Conservation (phyloP, 495 filamentous ascomycete species). For the Apodospora peruviana region DNA sequence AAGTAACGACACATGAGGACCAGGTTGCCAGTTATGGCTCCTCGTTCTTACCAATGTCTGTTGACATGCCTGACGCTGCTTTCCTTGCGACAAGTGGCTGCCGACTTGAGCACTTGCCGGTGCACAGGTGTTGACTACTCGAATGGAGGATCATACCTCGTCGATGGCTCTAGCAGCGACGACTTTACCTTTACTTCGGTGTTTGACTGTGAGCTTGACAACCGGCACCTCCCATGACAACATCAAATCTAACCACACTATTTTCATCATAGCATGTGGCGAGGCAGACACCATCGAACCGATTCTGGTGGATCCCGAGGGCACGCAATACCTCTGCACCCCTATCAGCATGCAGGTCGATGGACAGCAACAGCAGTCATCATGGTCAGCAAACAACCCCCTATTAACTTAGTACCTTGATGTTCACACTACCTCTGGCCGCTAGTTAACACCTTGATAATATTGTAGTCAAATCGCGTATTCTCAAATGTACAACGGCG, state of each 20-base stretch:
- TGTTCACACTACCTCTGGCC: not conserved
- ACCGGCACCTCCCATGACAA: too few relatives aligned
- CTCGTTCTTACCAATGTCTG: not conserved
- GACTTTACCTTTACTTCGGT: conserved; percentile 20
- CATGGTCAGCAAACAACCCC: conserved; percentile 3
- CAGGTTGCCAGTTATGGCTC: conserved; percentile 1
- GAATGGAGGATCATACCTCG: conserved; percentile 20
- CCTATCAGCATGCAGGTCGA: conserved; percentile 9
- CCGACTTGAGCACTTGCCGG: conserved; percentile 8
- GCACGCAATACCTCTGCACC: conserved; percentile 13
- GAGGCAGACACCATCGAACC: conserved; percentile 12
- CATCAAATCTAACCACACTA: too few relatives aligned
- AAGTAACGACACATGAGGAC: too few relatives aligned
- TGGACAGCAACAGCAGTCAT: conserved; percentile 14
- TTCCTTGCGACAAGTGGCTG: not conserved
- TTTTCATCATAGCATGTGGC: conserved; percentile 12
- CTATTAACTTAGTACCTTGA: not conserved
- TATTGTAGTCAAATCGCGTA: conserved; percentile 15
- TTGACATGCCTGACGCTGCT: conserved; percentile 5
- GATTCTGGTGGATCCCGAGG: conserved; percentile 15
- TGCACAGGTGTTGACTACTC: conserved; percentile 25
- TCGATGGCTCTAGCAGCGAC: conserved; percentile 12
- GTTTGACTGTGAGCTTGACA: conserved; percentile 9
- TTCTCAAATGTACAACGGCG: conserved; percentile 12
- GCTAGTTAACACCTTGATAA: too few relatives aligned